Evolutionary conservation across 78 protist genomes (phyloP).

Genomic region (Polysphondylium violaceum): DNA sequence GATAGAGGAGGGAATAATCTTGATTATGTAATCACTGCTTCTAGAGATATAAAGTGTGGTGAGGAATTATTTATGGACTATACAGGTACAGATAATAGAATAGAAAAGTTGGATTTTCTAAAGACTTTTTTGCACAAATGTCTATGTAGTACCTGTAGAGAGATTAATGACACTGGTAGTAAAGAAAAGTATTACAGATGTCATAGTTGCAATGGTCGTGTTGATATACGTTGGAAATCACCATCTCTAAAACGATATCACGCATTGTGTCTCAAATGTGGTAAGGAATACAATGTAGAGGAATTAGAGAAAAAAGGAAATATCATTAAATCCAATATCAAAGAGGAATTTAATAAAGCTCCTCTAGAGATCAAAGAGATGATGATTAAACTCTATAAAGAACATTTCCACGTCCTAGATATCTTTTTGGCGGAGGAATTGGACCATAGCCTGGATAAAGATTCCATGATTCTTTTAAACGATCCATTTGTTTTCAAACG

Average conservation of each 20-base stretch:
- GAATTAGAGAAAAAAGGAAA: background rate
- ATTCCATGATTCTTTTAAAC: too few relatives aligned
- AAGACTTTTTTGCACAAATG: too few relatives aligned
- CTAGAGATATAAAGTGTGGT: too few relatives aligned
- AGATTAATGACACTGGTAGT: background rate
- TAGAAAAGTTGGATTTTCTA: too few relatives aligned
- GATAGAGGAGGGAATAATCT: too few relatives aligned
- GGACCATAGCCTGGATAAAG: too few relatives aligned
- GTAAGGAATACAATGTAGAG: background rate
- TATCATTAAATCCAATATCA: background rate
- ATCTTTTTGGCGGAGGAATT: background rate
- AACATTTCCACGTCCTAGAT: background rate
- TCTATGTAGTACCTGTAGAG: background rate
- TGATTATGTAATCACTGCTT: too few relatives aligned
- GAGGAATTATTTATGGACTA: too few relatives aligned
- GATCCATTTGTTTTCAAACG: too few relatives aligned
- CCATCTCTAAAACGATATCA: too few relatives aligned
- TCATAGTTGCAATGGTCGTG: background rate
- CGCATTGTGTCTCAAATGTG: background rate
- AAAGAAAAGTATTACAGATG: background rate
- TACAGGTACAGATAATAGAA: too few relatives aligned
- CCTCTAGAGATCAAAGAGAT: background rate
- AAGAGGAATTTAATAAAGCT: background rate
- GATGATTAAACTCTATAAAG: background rate
- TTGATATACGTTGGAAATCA: background rate